Base-by-base conservation (phyloP, 2,329 filamentous ascomycete genomes). In the Erysiphe pulchra region DNA sequence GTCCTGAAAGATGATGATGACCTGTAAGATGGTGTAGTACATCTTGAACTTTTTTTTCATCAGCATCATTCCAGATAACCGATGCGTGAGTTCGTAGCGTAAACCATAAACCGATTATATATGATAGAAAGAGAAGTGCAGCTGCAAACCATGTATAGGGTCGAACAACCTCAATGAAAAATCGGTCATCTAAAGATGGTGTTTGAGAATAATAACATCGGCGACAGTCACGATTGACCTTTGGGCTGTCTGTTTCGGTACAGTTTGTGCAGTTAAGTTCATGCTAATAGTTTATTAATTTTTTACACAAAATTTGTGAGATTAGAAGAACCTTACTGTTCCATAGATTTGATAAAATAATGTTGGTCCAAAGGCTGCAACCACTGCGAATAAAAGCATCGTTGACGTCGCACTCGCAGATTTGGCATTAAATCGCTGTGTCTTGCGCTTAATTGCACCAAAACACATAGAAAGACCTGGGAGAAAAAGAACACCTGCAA, bases 341-440 rank as follows among this genome's bases (percentile, higher is more conserved):
- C 90, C 92, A 60, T 95, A 95, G 50, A 98, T 93, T 58, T 98
- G 87, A 62, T 95, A 98, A 63, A 98, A 98, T 13, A 98, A 65
- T 0, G 90, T 98, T 2, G 90, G 90, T 0, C 87, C 80, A 61
- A 98, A 98, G 9, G 87, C 84, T 50, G 82, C 87, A 54, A 98
- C 90, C 36, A 92, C 81, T 20, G 90, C 87, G 59, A 98, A 98
- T 10, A 98, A 69, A 47, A 98, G 65, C 90, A 98, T 98, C 0
- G 90, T 98, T 2, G 86, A 94, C 0, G 87, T 95, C 32, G 95
- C 90, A 58, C 90, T 85, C 30, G 90, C 90, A 32, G 87, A 95
- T 56, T 79, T 84, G 50, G 90, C 86, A 58, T 98, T 98, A 70
- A 98, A 98, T 38, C 90, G 78, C 59, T 98, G 90, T 1, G 90